Base-by-base conservation (phyloP, 148 eudicot genomes). In the Fagopyrum tataricum region DNA sequence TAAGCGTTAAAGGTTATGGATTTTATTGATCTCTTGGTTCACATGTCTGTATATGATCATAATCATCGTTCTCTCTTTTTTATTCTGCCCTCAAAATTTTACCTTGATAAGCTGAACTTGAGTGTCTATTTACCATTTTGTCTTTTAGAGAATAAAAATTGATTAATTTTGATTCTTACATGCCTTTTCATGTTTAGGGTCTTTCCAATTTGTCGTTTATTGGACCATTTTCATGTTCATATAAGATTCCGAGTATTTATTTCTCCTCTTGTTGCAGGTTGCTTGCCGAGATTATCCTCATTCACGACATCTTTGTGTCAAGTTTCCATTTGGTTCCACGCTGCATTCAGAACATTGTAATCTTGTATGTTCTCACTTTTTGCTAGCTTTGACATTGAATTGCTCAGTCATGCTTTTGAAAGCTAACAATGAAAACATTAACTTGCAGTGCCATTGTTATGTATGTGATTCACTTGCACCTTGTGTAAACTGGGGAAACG, bases 221-320 rank as follows among this genome's bases (percentile, higher is more conserved):
- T 53, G 55, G 7, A 6, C 70, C 23, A 17, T 56, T 18, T 55
- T 55, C 61, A 20, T 20, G 61, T 55, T 14, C 11, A 31, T 52
- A 75, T 76, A 76, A 44, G 73, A 64, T 72, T 51, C 40, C 42
- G 37, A 4, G 61, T n/a, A n/a, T 9, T 59, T 26, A 40, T 69
- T 46, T 40, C 75, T 53, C 14, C 70, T 11, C 55, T 77, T 5
- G 48, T 70, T 59, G 76, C 85, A 96, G 99, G 91, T 96, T 81
- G 99, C 99, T 51, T 96, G 97, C 78, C 87, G 99, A 77, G 99
- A 96, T 81, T 92, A 87, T 77, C 97, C 99, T 79, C 99, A 96
- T 81, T 43, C 99, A n/a, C 91, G 99, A 7, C 94, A 92, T 79
- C 91, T 86, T 13, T 96, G 99, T 84, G 96, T 83, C 44, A 88